Percentiles rank a stretch among this genome's conserved stretches.
phyloP scores from a whole-genome alignment of 2,329 filamentous ascomycete genomes.

The Phialophora macrospora region DNA sequence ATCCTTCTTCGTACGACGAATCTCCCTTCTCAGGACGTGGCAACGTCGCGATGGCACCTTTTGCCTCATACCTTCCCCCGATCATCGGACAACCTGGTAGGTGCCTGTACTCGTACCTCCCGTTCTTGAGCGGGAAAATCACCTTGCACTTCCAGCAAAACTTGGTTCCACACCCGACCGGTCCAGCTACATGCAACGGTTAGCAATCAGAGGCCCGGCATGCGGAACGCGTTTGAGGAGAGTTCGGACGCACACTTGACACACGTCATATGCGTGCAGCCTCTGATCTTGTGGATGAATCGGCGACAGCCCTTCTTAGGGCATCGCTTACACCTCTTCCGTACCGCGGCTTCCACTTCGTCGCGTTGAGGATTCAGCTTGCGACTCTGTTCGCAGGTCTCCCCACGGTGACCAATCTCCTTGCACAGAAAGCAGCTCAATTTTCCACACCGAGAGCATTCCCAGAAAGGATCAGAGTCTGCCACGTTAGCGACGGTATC shows the following conservation, averaged over 20 bases:
- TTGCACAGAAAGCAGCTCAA: conserved; percentile 1
- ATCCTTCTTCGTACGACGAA: background rate
- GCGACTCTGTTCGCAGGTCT: conserved; percentile 5
- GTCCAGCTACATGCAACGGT: background rate
- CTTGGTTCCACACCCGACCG: background rate
- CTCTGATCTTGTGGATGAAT: conserved; percentile 4
- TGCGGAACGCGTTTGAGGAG: background rate
- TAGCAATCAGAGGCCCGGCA: background rate
- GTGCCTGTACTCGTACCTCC: conserved; percentile 5
- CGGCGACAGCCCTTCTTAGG: background rate
- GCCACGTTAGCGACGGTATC: background rate
- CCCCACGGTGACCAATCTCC: background rate
- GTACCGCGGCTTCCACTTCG: background rate
- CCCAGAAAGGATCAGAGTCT: conserved; percentile 1
- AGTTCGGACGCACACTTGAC: background rate
- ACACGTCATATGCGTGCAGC: conserved; percentile 7
- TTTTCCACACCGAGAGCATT: conserved; percentile 3
- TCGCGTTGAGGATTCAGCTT: conserved; percentile 3
- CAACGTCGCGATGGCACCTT: background rate
- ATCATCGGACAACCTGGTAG: background rate
- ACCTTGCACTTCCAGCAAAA: conserved; percentile 9
- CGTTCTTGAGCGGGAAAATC: conserved; percentile 3
- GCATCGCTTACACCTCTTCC: conserved; percentile 1
- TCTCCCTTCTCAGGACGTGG: conserved; percentile 1
- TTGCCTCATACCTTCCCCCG: background rate